phyloP scores from a whole-genome alignment of 257 asterid genomes.

The Eustoma russellianum region DNA sequence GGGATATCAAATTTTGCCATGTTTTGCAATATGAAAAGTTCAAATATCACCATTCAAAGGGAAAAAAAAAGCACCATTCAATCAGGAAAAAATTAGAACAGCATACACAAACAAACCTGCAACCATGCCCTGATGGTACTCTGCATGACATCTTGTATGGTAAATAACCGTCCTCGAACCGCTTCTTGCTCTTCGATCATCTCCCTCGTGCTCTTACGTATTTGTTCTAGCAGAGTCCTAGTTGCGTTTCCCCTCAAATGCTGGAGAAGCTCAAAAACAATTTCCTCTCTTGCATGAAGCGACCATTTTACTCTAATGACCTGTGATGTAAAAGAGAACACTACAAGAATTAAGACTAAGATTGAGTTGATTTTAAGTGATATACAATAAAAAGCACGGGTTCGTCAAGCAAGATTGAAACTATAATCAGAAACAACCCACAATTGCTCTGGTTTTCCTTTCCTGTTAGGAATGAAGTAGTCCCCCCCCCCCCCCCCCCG shows the following conservation, averaged over 20 bases:
- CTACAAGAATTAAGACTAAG: neutral
- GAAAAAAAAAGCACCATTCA: neutral
- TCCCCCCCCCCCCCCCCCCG: too few relatives aligned
- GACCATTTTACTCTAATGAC: constrained; percentile 97
- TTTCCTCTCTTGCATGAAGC: constrained; percentile 97
- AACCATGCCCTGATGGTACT: constrained; percentile 90
- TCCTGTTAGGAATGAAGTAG: too few relatives aligned
- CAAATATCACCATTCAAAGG: neutral
- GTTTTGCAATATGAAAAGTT: too few relatives aligned
- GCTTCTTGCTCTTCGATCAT: constrained; percentile 99
- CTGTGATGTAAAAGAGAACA: constrained; percentile 21
- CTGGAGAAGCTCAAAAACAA: constrained; percentile 86
- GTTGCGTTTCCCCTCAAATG: constrained; percentile 73
- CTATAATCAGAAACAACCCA: too few relatives aligned
- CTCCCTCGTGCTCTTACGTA: constrained; percentile 69
- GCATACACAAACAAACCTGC: constrained; percentile 48
- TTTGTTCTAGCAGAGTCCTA: constrained; percentile 56
- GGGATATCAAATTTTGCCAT: too few relatives aligned
- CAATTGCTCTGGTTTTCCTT: too few relatives aligned
- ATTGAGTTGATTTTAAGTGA: too few relatives aligned
- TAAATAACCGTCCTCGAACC: constrained; percentile 87
- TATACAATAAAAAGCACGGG: too few relatives aligned
- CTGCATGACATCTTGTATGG: constrained; percentile 99
- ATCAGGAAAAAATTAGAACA: neutral
- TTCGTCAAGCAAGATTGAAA: too few relatives aligned